Evolutionary conservation across 331 rosid genomes (phyloP).

Genomic region (Dryas integrifolia): DNA sequence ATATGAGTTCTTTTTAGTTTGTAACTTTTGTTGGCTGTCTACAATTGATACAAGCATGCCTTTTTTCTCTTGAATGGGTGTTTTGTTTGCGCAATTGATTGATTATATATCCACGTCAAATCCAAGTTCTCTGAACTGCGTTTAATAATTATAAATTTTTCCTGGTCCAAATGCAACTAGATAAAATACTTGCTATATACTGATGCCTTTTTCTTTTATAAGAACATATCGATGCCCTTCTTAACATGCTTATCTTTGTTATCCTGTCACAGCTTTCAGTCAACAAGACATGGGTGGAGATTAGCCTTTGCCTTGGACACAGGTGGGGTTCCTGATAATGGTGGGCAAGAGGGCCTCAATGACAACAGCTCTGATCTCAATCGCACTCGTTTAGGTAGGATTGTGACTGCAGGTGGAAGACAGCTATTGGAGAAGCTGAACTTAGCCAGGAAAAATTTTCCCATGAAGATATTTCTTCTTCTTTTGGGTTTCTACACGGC

Average conservation of each 20-base stretch:
- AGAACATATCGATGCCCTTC: neutral
- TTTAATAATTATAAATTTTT: neutral
- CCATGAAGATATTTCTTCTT: slow-evolving; percentile 81
- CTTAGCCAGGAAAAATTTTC: slow-evolving; percentile 75
- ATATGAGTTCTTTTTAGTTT: neutral
- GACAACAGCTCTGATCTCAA: slow-evolving; percentile 57
- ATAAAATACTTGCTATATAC: neutral
- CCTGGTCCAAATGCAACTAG: neutral
- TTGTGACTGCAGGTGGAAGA: slow-evolving; percentile 74
- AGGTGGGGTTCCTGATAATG: slow-evolving; percentile 61
- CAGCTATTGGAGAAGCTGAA: slow-evolving; percentile 78
- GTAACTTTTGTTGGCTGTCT: neutral
- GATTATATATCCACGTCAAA: neutral
- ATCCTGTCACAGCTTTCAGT: slow-evolving; percentile 49
- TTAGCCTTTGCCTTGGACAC: slow-evolving; percentile 78
- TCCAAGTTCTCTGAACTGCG: neutral
- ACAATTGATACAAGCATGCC: neutral
- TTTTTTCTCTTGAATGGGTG: neutral
- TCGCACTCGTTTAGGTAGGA: slow-evolving; percentile 86
- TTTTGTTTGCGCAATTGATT: neutral
- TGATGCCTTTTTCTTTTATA: neutral
- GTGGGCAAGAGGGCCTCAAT: slow-evolving; percentile 51
- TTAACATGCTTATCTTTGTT: slow-evolving; percentile 22
- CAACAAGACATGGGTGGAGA: slow-evolving; percentile 51
- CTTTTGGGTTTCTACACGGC: slow-evolving; percentile 98